Conservation (phyloP, 371 early-diverging fungal genomes). For the Smittium culicis region DNA sequence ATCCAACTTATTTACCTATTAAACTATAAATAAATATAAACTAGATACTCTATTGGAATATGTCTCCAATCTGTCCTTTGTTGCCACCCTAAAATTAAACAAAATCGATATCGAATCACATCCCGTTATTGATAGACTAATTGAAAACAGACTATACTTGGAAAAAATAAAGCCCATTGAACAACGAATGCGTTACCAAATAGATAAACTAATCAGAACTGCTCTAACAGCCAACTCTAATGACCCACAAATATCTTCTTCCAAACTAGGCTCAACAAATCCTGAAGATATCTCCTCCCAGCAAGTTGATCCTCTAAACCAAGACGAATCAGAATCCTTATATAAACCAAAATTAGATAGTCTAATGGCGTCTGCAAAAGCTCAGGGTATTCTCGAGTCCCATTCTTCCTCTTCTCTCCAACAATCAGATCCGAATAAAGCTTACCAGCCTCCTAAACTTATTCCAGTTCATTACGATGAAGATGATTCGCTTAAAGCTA, state of each 20-base stretch:
- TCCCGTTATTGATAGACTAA: constrained; percentile 49
- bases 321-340: neutral
- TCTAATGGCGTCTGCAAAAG: neutral
- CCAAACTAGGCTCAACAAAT: neutral
- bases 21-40: too few relatives aligned
- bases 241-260: neutral
- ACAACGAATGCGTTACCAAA: constrained; percentile 84
- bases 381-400: neutral
- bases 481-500: constrained; percentile 26
- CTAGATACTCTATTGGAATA: too few relatives aligned
- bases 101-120: too few relatives aligned
- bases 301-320: constrained; percentile 53
- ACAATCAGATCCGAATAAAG: constrained; percentile 29
- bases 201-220: constrained; percentile 84
- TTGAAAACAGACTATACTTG: constrained; percentile 66
- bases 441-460: constrained; percentile 73
- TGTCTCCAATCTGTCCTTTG: too few relatives aligned
- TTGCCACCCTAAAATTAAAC: too few relatives aligned
- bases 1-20: too few relatives aligned
- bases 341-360: neutral
- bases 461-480: constrained; percentile 81
- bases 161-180: constrained; percentile 92
- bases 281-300: constrained; percentile 14
- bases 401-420: constrained; percentile 19
- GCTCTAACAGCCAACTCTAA: constrained; percentile 25